These are phyloP conservation scores for Quercus rubra DNA, from an alignment of 306 rosid species.

Conservation along the genomic window DNA sequence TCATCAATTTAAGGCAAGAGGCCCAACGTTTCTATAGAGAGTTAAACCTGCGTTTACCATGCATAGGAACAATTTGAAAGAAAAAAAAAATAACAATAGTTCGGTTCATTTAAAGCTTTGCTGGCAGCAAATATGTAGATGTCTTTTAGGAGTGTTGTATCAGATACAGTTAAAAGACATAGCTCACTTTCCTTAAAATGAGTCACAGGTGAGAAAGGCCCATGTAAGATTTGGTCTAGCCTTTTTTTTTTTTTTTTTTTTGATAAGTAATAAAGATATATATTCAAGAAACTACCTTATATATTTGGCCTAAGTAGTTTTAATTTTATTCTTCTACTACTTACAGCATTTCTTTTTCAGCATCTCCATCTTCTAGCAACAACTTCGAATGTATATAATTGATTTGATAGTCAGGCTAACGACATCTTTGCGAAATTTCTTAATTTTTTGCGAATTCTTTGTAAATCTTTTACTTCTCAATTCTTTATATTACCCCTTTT, in stretches of 20 bases:
- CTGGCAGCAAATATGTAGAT: not conserved
- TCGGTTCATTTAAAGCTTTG: not conserved
- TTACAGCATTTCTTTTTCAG: not conserved
- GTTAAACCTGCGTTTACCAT: not conserved
- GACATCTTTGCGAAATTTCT: not conserved
- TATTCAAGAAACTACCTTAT: too few species aligned
- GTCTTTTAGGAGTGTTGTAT: not conserved
- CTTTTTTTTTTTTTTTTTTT: not conserved
- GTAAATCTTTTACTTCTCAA: not conserved
- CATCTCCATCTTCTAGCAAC: not conserved
- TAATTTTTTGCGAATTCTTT: not conserved
- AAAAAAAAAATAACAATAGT: not conserved
- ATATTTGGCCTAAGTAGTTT: not conserved
- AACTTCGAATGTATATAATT: not conserved
- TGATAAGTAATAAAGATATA: too few species aligned
- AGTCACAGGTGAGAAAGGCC: not conserved
- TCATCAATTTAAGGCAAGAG: too few species aligned
- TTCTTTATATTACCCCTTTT: too few species aligned
- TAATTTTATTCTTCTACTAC: not conserved
- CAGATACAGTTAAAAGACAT: not conserved
- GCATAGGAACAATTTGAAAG: not conserved
- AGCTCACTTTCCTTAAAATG: not conserved
- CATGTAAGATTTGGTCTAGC: not conserved
- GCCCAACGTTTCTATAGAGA: not conserved
- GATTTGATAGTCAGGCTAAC: not conserved